phyloP scores from a whole-genome alignment of 2,329 filamentous ascomycete species.

The Graphilbum fragrans region DNA sequence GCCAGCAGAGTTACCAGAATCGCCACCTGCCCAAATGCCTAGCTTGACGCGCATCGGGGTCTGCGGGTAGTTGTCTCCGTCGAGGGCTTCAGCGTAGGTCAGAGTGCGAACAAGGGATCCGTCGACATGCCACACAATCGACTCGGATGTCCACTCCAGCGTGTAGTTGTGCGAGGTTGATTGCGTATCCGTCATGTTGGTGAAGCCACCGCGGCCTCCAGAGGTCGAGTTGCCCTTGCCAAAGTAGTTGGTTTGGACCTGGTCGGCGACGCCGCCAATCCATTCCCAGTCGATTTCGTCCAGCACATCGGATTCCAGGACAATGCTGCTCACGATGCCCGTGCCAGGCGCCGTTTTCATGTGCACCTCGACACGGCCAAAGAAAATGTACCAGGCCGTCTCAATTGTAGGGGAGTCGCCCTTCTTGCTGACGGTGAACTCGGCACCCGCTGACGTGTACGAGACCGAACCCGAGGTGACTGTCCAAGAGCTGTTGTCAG shows the following conservation, averaged over 20 bases:
- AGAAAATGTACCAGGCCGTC: slow-evolving; percentile 37
- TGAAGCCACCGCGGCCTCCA: slow-evolving; percentile 48
- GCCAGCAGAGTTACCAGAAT: slow-evolving; percentile 4
- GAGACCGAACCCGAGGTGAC: background rate
- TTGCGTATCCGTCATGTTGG: slow-evolving; percentile 32
- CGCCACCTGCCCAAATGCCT: slow-evolving; percentile 28
- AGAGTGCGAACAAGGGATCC: slow-evolving; percentile 37
- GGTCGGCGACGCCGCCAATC: slow-evolving; percentile 60
- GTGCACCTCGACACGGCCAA: slow-evolving; percentile 34
- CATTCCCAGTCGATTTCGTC: slow-evolving; percentile 57
- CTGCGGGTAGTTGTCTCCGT: slow-evolving; percentile 40
- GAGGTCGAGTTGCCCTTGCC: slow-evolving; percentile 60
- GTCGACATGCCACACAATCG: slow-evolving; percentile 44
- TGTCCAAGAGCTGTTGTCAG: slow-evolving; percentile 2
- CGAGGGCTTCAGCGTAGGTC: slow-evolving; percentile 29
- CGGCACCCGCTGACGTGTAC: slow-evolving; percentile 5
- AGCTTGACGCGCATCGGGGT: slow-evolving; percentile 41
- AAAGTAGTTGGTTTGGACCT: slow-evolving; percentile 85
- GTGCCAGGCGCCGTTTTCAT: slow-evolving; percentile 32
- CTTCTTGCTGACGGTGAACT: slow-evolving; percentile 2
- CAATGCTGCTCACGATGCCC: slow-evolving; percentile 36
- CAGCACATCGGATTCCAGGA: slow-evolving; percentile 35
- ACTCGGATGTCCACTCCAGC: slow-evolving; percentile 41
- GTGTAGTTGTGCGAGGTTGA: slow-evolving; percentile 41
- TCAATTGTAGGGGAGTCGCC: slow-evolving; percentile 32